Percentiles rank a stretch among this genome's conserved stretches.
Evolutionary conservation across 345 rosid genomes (phyloP).

Genomic region (Pistacia vera): DNA sequence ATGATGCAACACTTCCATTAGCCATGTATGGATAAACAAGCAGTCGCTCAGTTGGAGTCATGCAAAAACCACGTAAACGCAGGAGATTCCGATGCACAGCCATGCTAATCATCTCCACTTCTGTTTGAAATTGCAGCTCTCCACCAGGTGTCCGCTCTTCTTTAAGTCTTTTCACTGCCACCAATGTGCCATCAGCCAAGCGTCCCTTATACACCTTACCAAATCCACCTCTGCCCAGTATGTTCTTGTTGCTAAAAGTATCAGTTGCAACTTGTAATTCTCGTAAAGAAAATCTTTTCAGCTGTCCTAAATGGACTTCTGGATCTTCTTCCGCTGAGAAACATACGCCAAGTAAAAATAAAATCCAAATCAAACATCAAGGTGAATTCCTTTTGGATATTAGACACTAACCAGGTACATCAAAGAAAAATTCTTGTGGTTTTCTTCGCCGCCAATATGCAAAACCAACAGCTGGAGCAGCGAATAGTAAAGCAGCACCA

Average conservation of each 20-base stretch:
- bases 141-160: conserved; percentile 23
- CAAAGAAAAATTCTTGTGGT: conserved; percentile 24
- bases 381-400: not conserved
- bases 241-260: conserved; percentile 31
- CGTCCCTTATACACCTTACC: conserved; percentile 33
- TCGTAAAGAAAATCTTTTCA: conserved; percentile 26
- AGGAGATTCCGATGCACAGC: conserved; percentile 28
- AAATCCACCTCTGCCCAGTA: conserved; percentile 31
- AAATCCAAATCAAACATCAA: not conserved
- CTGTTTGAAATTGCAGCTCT: conserved; percentile 30
- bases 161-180: conserved; percentile 32
- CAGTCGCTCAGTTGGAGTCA: conserved; percentile 24
- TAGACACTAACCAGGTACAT: conserved; percentile 13
- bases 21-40: conserved; percentile 31
- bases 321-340: conserved; percentile 28
- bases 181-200: conserved; percentile 27
- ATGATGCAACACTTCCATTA: conserved; percentile 30
- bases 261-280: conserved; percentile 28
- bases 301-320: conserved; percentile 24
- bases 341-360: not conserved
- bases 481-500: conserved; percentile 24
- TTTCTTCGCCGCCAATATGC: conserved; percentile 27
- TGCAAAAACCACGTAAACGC: conserved; percentile 25
- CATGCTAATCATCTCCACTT: conserved; percentile 28
- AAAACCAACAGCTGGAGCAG: conserved; percentile 22